phyloP scores from a whole-genome alignment of 805 yeast genomes.

The Kodamaea kakaduensis region DNA sequence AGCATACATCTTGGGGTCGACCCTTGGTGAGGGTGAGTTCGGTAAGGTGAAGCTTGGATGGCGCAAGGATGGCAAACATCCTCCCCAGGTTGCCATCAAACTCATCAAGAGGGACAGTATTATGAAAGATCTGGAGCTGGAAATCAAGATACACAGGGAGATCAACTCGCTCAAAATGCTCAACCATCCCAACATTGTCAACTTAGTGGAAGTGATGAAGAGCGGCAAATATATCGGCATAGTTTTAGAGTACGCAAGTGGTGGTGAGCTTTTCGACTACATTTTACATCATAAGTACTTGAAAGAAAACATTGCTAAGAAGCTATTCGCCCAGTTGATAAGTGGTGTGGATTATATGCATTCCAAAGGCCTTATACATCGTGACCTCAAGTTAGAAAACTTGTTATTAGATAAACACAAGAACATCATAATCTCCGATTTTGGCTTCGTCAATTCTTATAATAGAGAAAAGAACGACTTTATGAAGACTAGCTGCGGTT shows the following conservation, averaged over 20 bases:
- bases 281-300: constrained; percentile 81
- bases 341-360: constrained; percentile 92
- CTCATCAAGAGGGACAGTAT: constrained; percentile 84
- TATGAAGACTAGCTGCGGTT: constrained; percentile 94
- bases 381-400: constrained; percentile 75
- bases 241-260: constrained; percentile 93
- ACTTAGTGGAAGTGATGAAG: constrained; percentile 87
- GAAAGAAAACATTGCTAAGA: constrained; percentile 82
- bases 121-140: constrained; percentile 81
- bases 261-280: constrained; percentile 94
- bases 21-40: constrained; percentile 96
- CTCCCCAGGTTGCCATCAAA: constrained; percentile 89
- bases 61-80: constrained; percentile 77
- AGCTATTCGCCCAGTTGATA: constrained; percentile 86
- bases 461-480: constrained; percentile 54
- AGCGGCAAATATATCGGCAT: constrained; percentile 95
- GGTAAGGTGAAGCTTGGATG: constrained; percentile 97
- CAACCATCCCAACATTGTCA: constrained; percentile 91
- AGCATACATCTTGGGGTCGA: constrained; percentile 82
- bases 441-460: constrained; percentile 92
- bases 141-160: constrained; percentile 86
- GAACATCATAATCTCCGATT: constrained; percentile 82
- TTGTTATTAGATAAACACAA: constrained; percentile 77
- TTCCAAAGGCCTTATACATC: constrained; percentile 72
- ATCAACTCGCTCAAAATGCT: constrained; percentile 83